These are phyloP conservation scores for Fusarium sp. DNA, from an alignment of 2,329 filamentous ascomycete species.

Conservation along the genomic window DNA sequence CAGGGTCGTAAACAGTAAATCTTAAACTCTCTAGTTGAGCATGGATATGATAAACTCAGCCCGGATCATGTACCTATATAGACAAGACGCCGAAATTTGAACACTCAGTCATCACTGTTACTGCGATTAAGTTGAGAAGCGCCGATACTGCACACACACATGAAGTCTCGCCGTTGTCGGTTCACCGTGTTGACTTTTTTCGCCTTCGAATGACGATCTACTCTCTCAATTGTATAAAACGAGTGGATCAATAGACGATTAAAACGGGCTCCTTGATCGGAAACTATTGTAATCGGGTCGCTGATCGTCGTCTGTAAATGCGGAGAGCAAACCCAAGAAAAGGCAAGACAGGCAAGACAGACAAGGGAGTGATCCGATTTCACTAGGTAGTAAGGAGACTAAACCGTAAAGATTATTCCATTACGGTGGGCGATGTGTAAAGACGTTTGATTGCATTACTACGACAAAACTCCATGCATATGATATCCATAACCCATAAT, in stretches of 20 bases:
- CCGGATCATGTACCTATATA: slow-evolving; percentile 16
- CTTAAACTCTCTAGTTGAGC: neutral
- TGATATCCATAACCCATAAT: neutral
- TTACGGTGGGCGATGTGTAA: slow-evolving; percentile 40
- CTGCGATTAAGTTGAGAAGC: slow-evolving; percentile 3
- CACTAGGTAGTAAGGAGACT: neutral
- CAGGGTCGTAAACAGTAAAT: neutral
- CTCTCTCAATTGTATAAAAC: neutral
- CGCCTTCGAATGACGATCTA: slow-evolving; percentile 11
- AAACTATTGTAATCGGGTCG: slow-evolving; percentile 11
- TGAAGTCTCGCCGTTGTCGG: slow-evolving; percentile 7
- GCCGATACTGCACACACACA: neutral
- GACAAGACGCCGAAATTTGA: slow-evolving; percentile 31
- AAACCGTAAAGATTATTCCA: slow-evolving; percentile 26
- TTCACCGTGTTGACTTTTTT: neutral
- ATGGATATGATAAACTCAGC: slow-evolving; percentile 11
- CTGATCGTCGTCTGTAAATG: slow-evolving; percentile 30
- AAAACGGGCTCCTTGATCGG: slow-evolving; percentile 27
- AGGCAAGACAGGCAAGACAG: neutral
- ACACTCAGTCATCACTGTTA: neutral
- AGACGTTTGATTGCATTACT: slow-evolving; percentile 37
- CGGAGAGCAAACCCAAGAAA: slow-evolving; percentile 23
- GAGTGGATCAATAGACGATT: slow-evolving; percentile 4
- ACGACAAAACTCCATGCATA: slow-evolving; percentile 14
- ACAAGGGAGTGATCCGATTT: slow-evolving; percentile 8